Evolutionary conservation across 495 filamentous ascomycete genomes (phyloP).

Genomic region (Hyaloscypha hepaticicola): DNA sequence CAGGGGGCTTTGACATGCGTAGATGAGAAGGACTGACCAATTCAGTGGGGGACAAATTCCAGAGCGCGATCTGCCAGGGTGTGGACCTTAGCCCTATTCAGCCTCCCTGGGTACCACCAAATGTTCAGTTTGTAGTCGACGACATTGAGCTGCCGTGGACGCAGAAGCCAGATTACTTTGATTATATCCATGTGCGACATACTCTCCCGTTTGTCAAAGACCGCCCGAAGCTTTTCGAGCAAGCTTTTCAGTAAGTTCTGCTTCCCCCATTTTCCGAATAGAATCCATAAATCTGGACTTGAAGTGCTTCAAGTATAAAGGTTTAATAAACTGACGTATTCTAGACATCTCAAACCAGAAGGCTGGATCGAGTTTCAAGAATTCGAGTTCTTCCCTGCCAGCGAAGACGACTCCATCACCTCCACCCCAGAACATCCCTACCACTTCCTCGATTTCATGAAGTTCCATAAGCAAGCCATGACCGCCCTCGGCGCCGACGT

Average conservation of each 20-base stretch:
- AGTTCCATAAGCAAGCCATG: neutral
- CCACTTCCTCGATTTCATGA: neutral
- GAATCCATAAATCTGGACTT: too few relatives aligned
- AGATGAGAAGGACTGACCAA: neutral
- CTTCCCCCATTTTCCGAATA: too few relatives aligned
- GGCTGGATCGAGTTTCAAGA: constrained; percentile 48
- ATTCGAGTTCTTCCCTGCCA: constrained; percentile 34
- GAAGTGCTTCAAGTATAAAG: too few relatives aligned
- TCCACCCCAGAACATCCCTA: constrained; percentile 35
- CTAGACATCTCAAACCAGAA: constrained; percentile 56
- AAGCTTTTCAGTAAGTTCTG: constrained; percentile 3
- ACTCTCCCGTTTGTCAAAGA: neutral
- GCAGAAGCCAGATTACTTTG: neutral
- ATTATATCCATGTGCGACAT: constrained; percentile 1
- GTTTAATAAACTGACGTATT: neutral
- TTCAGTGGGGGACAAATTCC: constrained; percentile 57
- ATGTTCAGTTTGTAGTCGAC: neutral
- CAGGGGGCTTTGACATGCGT: neutral
- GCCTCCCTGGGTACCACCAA: constrained; percentile 47
- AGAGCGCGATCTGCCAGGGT: constrained; percentile 56
- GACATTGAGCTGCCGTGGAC: neutral
- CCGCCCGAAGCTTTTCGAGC: neutral
- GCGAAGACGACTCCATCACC: constrained; percentile 38
- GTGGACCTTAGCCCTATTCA: constrained; percentile 67
- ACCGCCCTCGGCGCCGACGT: constrained; percentile 3